Evolutionary conservation across 352 stramenopile genomes (phyloP).

Genomic region (Phytopythium vexans): DNA sequence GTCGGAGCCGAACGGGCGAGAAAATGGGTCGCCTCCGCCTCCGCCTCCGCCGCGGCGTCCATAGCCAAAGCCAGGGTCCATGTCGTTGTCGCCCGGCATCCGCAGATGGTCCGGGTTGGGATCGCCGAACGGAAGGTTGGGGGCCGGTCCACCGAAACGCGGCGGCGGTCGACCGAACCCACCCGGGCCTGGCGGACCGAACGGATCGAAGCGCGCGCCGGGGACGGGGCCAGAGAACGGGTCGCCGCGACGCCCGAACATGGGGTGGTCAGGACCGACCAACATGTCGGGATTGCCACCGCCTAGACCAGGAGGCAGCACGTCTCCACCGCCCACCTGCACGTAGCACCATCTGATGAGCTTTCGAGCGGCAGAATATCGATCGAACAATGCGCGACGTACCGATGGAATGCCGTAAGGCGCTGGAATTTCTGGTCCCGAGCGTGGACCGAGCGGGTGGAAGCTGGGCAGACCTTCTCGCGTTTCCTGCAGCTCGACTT

Average conservation of each 20-base stretch:
- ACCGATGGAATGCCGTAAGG: slow-evolving; percentile 37
- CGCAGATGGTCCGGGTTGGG: slow-evolving; percentile 77
- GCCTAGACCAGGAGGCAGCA: slow-evolving; percentile 54
- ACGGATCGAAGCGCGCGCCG: slow-evolving; percentile 83
- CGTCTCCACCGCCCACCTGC: slow-evolving; percentile 60
- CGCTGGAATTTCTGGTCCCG: slow-evolving; percentile 10
- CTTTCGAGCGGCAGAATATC: background rate
- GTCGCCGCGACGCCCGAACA: slow-evolving; percentile 66
- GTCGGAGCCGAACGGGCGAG: slow-evolving; percentile 57
- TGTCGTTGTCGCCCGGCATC: slow-evolving; percentile 66
- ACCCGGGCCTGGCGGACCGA: slow-evolving; percentile 53
- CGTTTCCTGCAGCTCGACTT: slow-evolving; percentile 8
- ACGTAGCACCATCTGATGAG: slow-evolving; percentile 1
- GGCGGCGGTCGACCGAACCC: slow-evolving; percentile 33
- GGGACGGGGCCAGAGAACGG: slow-evolving; percentile 57
- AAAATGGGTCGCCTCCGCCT: slow-evolving; percentile 29
- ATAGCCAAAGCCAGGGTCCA: slow-evolving; percentile 47
- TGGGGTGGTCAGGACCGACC: slow-evolving; percentile 67
- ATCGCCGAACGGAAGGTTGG: slow-evolving; percentile 66
- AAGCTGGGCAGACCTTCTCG: slow-evolving; percentile 11
- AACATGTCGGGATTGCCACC: slow-evolving; percentile 68
- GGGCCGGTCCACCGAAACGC: slow-evolving; percentile 33
- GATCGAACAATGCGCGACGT: slow-evolving; percentile 5
- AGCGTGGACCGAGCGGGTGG: slow-evolving; percentile 8
- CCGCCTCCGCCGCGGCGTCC: slow-evolving; percentile 17